phyloP scores from a whole-genome alignment of 208 protist species.

The Trypanosoma platydactyli region DNA sequence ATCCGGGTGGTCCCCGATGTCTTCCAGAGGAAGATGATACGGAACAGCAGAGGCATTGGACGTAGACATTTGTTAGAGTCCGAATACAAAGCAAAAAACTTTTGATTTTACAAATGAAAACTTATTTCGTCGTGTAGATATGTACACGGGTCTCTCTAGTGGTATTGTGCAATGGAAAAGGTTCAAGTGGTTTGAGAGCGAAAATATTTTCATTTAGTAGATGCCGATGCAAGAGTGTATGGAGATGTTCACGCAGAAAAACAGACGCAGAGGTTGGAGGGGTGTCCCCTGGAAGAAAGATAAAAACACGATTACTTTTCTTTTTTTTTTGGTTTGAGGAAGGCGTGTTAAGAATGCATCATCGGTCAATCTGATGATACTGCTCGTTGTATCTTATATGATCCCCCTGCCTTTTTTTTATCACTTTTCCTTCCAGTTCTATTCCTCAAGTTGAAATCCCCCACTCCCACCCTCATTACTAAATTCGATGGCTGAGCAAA shows the following conservation, averaged over 20 bases:
- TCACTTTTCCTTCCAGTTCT: background rate
- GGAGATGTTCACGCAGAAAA: no score
- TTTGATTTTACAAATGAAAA: no score
- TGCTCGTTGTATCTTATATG: slow-evolving; percentile 11
- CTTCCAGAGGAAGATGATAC: background rate
- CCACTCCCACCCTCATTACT: no score
- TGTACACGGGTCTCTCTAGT: no score
- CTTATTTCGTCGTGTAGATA: no score
- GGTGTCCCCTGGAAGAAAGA: background rate
- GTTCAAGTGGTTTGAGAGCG: no score
- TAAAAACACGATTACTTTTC: background rate
- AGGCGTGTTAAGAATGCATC: background rate
- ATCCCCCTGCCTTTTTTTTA: background rate
- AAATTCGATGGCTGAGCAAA: no score
- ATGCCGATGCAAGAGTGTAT: no score
- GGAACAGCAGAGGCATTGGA: background rate
- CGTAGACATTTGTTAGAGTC: background rate
- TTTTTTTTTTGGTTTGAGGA: background rate
- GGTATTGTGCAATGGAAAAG: no score
- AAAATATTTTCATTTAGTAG: no score
- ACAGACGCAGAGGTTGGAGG: no score
- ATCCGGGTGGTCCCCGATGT: no score
- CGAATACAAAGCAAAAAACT: background rate
- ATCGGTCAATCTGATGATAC: background rate
- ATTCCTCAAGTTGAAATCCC: background rate